phyloP scores from a whole-genome alignment of 352 stramenopile species.

The Phytophthora sojae region DNA sequence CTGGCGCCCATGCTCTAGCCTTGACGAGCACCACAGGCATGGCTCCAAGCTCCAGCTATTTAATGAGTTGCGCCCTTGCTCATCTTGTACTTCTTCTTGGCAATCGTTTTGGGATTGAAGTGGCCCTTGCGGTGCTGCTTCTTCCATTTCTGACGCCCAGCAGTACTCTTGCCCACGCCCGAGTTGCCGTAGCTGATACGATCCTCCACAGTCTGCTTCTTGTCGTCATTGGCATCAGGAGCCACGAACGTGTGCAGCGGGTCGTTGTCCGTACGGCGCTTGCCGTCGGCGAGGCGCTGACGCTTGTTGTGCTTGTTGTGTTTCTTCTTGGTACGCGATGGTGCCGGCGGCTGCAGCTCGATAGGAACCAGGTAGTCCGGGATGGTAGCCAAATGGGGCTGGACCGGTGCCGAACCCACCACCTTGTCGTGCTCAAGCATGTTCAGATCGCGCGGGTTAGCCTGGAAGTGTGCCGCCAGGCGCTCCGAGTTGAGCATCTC shows the following conservation, averaged over 20 bases:
- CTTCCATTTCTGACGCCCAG: constrained; percentile 96
- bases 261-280: constrained; percentile 95
- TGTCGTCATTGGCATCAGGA: constrained; percentile 56
- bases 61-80: constrained; percentile 74
- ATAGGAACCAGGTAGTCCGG: constrained; percentile 98
- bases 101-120: constrained; percentile 92
- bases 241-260: constrained; percentile 96
- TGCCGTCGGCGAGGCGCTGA: constrained; percentile 65
- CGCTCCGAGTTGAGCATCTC: constrained; percentile 99
- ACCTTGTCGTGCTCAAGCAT: constrained; percentile 97
- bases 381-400: constrained; percentile 95
- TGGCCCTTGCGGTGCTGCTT: constrained; percentile 90
- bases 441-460: constrained; percentile 95
- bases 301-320: constrained; percentile 59
- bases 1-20: constrained; percentile 6
- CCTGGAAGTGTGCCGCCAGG: constrained; percentile 97
- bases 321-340: constrained; percentile 72
- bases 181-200: constrained; percentile 91
- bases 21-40: constrained; percentile 7
- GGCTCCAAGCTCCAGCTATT: constrained; percentile 19
- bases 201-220: constrained; percentile 73
- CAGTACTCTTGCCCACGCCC: constrained; percentile 92
- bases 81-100: constrained; percentile 87
- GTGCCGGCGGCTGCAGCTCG: constrained; percentile 91
- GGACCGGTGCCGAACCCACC: constrained; percentile 93